These are phyloP conservation scores for Puccinia novopanici DNA, from an alignment of 1,284 basidiomycete species.

Conservation along the genomic window DNA sequence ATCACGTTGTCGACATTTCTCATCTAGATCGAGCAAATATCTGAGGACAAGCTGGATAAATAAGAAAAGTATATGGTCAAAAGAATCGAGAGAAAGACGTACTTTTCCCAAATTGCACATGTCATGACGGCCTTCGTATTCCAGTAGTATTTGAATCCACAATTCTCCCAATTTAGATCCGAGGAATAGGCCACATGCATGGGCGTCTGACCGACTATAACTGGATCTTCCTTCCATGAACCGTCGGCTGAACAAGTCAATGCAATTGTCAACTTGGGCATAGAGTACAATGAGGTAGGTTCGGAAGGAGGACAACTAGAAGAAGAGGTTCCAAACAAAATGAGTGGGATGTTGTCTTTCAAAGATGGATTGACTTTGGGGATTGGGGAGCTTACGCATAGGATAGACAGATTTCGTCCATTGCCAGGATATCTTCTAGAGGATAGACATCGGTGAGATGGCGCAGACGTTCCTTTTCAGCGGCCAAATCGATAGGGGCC, in stretches of 20 bases:
- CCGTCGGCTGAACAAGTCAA: conserved; percentile 49
- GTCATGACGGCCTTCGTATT: conserved; percentile 47
- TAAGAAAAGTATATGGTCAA: neutral
- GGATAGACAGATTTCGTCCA: conserved; percentile 43
- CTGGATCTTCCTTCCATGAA: conserved; percentile 39
- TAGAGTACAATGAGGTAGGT: neutral
- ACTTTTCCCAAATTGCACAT: conserved; percentile 47
- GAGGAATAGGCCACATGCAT: conserved; percentile 33
- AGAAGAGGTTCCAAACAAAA: neutral
- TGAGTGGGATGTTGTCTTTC: neutral
- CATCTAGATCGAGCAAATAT: conserved; percentile 36
- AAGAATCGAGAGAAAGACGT: neutral
- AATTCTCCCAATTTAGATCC: conserved; percentile 9
- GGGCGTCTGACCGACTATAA: conserved; percentile 38
- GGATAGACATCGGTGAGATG: conserved; percentile 32
- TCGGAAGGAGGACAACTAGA: conserved; percentile 43
- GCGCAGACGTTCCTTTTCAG: conserved; percentile 30
- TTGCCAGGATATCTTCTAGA: conserved; percentile 35
- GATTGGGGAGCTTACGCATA: conserved; percentile 22
- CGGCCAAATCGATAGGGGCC: conserved; percentile 20
- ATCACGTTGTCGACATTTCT: conserved; percentile 32
- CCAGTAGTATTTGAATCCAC: conserved; percentile 35
- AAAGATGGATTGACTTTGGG: neutral
- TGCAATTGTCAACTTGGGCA: conserved; percentile 33
- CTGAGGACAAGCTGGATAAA: neutral